Base-by-base conservation (phyloP, 2,329 filamentous ascomycete species). In the Albifimbria verrucaria region DNA sequence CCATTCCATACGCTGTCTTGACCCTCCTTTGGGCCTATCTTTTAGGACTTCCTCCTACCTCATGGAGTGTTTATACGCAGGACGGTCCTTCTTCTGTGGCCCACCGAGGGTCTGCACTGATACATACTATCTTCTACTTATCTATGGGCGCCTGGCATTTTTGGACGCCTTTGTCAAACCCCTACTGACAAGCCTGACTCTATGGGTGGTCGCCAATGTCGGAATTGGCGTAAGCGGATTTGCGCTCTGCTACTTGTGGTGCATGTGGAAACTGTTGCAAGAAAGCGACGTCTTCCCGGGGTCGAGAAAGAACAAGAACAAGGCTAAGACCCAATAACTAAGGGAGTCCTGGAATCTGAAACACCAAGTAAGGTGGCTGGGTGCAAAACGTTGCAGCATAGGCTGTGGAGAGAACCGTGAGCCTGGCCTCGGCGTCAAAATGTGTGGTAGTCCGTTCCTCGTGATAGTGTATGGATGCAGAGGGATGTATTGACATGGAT, bases 121-220 rank as follows among this genome's bases (percentile, higher is more conserved):
- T 96, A 4, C 94, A 99, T 64, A 69, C 85, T 12, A 72, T 76
- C 12, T 92, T 94, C 61, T 97, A 97, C 65, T 58, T 84, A 4
- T 78, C 77, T 26, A 96, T 97, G 87, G 76, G 84, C 15, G 78
- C 71, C 15, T 97, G 94, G 91, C 94, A 99, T 69, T 90, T 12
- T 74, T 85, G 1, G 90, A 96, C 60, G 80, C 81, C 2, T 85
- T 85, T 55, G 72, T 92, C 1, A 56, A 70, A 10, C 86, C 92
- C 92, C 93, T 4, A 62, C 74, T 0, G 78, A 81, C 53, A 97
- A 96, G 72, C 94, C 94, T 1, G 94, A 99, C n/a, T 73, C 74
- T 99, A 2, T 99, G 93, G 93, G 87, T 95, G 3, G 92, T 99
- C 3, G 81, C 86, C 12, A 99, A 99, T 64, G 92, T 94, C 9